Percentiles rank a stretch among this genome's conserved stretches.
Evolutionary conservation across 2,329 filamentous ascomycete genomes (phyloP).

Genomic region (Dactylonectria macrodidyma): DNA sequence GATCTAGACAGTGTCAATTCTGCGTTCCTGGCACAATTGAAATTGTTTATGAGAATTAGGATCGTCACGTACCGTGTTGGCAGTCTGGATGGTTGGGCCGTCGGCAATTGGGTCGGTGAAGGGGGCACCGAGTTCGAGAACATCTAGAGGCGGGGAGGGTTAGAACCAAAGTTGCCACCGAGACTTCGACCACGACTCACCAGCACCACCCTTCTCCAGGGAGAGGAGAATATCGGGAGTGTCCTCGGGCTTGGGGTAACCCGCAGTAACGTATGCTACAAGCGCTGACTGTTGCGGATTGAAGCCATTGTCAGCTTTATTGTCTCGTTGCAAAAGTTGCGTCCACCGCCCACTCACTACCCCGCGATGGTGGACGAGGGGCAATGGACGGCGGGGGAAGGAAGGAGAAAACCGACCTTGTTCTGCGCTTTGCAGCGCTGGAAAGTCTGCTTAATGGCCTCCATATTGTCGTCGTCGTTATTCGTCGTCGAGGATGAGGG

Average conservation of each 20-base stretch:
- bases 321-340: slow-evolving; percentile 15
- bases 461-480: slow-evolving; percentile 59
- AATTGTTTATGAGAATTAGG: background rate
- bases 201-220: slow-evolving; percentile 93
- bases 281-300: slow-evolving; percentile 76
- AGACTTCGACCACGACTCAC: slow-evolving; percentile 62
- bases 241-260: slow-evolving; percentile 86
- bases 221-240: slow-evolving; percentile 88
- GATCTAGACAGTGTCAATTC: slow-evolving; percentile 57
- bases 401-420: slow-evolving; percentile 60
- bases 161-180: slow-evolving; percentile 25
- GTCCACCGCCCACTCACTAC: slow-evolving; percentile 30
- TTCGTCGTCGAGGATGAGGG: background rate
- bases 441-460: slow-evolving; percentile 72
- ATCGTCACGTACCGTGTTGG: slow-evolving; percentile 80
- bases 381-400: slow-evolving; percentile 33
- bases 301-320: slow-evolving; percentile 38
- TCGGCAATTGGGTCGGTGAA: slow-evolving; percentile 99
- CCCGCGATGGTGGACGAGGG: slow-evolving; percentile 48
- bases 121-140: slow-evolving; percentile 95
- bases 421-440: slow-evolving; percentile 72
- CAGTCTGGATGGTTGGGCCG: slow-evolving; percentile 95
- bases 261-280: slow-evolving; percentile 96
- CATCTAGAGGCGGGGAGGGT: slow-evolving; percentile 64
- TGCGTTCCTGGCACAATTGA: background rate